Evolutionary conservation across 352 stramenopile species (phyloP), one percentile per base, ranked within the genome.

Genomic region (Phytophthora tubulina): DNA sequence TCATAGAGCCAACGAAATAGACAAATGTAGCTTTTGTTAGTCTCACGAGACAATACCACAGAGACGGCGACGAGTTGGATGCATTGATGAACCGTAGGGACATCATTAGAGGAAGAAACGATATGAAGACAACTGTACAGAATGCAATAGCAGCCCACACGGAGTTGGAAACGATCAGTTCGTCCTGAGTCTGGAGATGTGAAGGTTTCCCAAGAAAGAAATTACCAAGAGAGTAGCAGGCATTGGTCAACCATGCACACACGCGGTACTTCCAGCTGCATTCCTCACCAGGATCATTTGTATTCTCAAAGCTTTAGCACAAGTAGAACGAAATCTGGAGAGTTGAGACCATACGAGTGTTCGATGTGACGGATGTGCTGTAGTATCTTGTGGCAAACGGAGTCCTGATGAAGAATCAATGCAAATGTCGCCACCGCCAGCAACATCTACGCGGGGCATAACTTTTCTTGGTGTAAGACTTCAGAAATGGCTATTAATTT

Each of bases 221-320:
- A 35, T 73, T 57, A 8, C 65, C 65, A 14, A 67, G 42, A 4
- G 50, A 41, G 45, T 53, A 73, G 30, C 39, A 68, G 2, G 42
- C 49, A 9, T 27, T 73, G 0, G 65, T 48, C 11, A 73, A 35
- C 65, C 57, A 73, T 10, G 51, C 65, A 21, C 57, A 27, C 21
- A 68, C 14, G 71, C 35, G 42, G 73, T 61, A 15, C 67, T 71
- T 32, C 45, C 59, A 5, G 33, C 39, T 6, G 52, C 53, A 36
- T 79, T 79, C 36, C 53, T 45, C 27, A 76, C 27, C 30, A 79
- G 50, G 7, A 76, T 27, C 13, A n/a, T 6, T 41, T 69, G 61
- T 3, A 51, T 57, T 11, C 6, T 52, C 30, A 63, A 41, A 31
- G 55, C 55, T 41, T 32, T 51, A 3, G 9, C 4, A 17, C 38